phyloP scores from a whole-genome alignment of 345 rosid species.

The Citrus trifoliata region DNA sequence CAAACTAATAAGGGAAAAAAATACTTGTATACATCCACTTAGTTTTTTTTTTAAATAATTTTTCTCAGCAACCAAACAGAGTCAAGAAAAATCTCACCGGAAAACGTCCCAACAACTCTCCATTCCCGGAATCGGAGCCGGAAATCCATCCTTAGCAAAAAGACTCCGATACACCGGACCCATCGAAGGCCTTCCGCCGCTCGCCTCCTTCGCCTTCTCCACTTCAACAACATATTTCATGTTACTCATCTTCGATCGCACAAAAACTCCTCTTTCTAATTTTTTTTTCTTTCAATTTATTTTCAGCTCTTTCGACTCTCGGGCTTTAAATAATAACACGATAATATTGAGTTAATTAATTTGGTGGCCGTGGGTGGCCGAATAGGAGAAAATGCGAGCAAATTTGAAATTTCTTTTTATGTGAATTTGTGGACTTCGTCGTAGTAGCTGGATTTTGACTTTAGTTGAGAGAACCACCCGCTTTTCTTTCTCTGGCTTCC shows the following conservation, averaged over 20 bases:
- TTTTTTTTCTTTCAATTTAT: not conserved
- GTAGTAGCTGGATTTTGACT: not conserved
- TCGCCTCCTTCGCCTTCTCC: conserved; percentile 64
- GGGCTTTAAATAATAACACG: not conserved
- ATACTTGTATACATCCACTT: too few species aligned
- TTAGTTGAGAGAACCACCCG: not conserved
- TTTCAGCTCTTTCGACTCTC: not conserved
- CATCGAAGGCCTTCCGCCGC: conserved; percentile 62
- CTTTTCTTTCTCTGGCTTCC: too few species aligned
- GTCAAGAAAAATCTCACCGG: conserved; percentile 42
- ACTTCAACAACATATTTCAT: conserved; percentile 62
- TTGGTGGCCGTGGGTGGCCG: conserved; percentile 9
- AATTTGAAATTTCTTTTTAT: not conserved
- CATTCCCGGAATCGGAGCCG: conserved; percentile 67
- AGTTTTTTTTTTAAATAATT: not conserved
- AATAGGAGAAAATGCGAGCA: not conserved
- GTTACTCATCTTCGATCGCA: not conserved
- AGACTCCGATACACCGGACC: conserved; percentile 88
- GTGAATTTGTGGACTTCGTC: not conserved
- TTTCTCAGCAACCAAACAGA: conserved; percentile 13
- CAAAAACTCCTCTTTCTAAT: too few species aligned
- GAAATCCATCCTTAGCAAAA: conserved; percentile 76
- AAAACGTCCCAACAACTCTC: conserved; percentile 95
- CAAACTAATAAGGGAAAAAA: not conserved
- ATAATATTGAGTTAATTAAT: too few species aligned